phyloP scores from a whole-genome alignment of 2,329 filamentous ascomycete species.

The Trichoderma sp. region DNA sequence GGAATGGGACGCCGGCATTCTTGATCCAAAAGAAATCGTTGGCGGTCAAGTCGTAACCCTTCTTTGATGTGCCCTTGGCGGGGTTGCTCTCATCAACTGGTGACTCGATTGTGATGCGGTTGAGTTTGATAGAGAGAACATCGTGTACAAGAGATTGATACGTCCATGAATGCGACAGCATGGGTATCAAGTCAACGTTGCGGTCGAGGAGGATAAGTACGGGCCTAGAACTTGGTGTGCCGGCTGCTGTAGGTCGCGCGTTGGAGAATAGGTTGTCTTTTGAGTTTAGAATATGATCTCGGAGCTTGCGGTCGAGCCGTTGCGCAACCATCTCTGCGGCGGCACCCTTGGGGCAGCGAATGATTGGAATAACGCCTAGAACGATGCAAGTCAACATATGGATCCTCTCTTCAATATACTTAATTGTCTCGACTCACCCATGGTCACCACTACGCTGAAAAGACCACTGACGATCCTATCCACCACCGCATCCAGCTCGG shows the following conservation, averaged over 20 bases:
- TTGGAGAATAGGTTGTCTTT: constrained; percentile 94
- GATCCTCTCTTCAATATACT: not conserved
- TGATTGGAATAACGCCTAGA: constrained; percentile 84
- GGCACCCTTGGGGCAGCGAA: constrained; percentile 87
- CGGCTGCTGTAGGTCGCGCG: constrained; percentile 56
- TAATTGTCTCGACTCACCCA: constrained; percentile 58
- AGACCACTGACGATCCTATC: constrained; percentile 91
- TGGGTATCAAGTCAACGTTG: constrained; percentile 92
- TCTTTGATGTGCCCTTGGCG: constrained; percentile 73
- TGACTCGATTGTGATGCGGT: constrained; percentile 89
- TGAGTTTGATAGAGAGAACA: constrained; percentile 61
- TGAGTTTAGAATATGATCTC: constrained; percentile 94
- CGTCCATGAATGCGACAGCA: constrained; percentile 90
- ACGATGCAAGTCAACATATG: not conserved
- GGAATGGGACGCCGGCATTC: constrained; percentile 87
- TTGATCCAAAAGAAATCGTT: constrained; percentile 97
- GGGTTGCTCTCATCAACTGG: constrained; percentile 75
- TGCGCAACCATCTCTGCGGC: constrained; percentile 92
- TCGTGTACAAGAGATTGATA: constrained; percentile 80
- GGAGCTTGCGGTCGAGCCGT: constrained; percentile 90
- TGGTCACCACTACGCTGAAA: constrained; percentile 98
- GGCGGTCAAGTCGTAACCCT: constrained; percentile 82
- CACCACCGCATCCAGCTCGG: constrained; percentile 80
- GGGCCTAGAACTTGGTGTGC: constrained; percentile 72
- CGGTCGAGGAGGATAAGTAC: constrained; percentile 92